Evolutionary conservation across 805 yeast genomes (phyloP), one percentile per base, ranked within the genome.

Genomic region (Novakomyces olei): DNA sequence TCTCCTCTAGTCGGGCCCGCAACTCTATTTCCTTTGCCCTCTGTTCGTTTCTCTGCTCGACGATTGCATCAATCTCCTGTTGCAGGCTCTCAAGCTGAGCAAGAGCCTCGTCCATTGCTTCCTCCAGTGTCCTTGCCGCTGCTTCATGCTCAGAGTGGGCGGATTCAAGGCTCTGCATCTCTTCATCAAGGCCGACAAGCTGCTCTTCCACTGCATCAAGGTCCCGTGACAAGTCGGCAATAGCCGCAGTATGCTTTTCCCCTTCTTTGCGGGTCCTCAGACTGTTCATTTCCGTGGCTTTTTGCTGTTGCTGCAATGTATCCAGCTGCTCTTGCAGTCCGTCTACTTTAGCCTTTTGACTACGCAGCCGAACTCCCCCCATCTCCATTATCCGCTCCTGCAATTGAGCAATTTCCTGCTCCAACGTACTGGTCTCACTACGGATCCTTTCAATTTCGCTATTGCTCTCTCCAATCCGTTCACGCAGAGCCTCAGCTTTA

Each of bases 311-410:
- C 23, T 54, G 57, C 9, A 69, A 49, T 14, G 73, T 64, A 34
- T 71, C 77, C 19, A 76, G 63, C 44, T 68, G 65, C 42, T 75
- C 77, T 27, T 60, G 57, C 22, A 75, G 58, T 1, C 91, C 74
- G 43, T 71, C 81, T 5, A 88, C 93, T 45, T 70, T 75, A 1
- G 91, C 67, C 38, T 69, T 74, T 44, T 81, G 94, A 38, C 76
- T 50, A 36, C 78, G 69, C 40, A 88, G 58, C 39, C 70, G 70
- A 5, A 77, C 72, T 38, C 99, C 99, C 34, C 99, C 99, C 34
- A 79, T 73, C 32, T 76, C 72, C 77, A 83, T 69, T 26, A 88
- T 79, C 45, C 71, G 64, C 36, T 72, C 77, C 41, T 80, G 83
- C 3, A 83, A 53, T 0, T 43, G 58, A 8, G 61, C 58, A 26